Evolutionary conservation across 2,329 filamentous ascomycete genomes (phyloP).

Genomic region (Colletotrichum trifolii): DNA sequence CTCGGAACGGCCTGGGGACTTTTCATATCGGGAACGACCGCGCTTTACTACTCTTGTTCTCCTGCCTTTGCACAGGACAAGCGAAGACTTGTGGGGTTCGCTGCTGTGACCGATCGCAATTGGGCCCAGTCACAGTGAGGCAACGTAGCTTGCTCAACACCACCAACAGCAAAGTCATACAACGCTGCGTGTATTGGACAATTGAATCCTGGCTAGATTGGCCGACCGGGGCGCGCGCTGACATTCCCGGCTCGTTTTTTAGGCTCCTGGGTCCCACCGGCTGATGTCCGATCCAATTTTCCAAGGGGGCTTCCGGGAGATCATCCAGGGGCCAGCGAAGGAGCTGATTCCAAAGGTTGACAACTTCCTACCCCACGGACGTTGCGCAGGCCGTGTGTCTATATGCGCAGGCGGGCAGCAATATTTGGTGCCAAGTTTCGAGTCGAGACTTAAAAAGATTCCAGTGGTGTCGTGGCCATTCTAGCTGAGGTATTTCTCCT

Average conservation of each 20-base stretch:
- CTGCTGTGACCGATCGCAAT: constrained; percentile 6
- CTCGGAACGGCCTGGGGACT: constrained; percentile 19
- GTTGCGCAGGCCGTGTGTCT: not conserved
- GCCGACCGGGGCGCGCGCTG: constrained; percentile 27
- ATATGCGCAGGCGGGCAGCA: not conserved
- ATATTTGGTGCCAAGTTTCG: not conserved
- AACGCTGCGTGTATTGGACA: not conserved
- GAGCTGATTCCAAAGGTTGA: constrained; percentile 19
- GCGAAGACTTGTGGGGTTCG: not conserved
- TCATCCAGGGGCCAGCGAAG: constrained; percentile 36
- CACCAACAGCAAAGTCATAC: not conserved
- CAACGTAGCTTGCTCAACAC: constrained; percentile 5
- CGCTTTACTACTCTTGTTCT: not conserved
- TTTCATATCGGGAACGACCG: constrained; percentile 13
- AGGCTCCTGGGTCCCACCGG: constrained; percentile 33
- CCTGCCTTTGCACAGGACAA: no score
- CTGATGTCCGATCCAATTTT: constrained; percentile 35
- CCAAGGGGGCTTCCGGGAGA: constrained; percentile 36
- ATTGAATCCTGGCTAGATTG: constrained; percentile 27
- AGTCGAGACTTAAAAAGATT: constrained; percentile 12
- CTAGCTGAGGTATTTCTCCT: constrained; percentile 1
- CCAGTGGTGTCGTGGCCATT: not conserved
- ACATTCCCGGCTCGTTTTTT: constrained; percentile 35
- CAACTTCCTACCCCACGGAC: constrained; percentile 11
- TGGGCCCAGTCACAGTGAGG: not conserved